Evolutionary conservation across 2,329 filamentous ascomycete species (phyloP), one percentile per base, ranked within the genome.

Genomic region (Phoma herbarum): DNA sequence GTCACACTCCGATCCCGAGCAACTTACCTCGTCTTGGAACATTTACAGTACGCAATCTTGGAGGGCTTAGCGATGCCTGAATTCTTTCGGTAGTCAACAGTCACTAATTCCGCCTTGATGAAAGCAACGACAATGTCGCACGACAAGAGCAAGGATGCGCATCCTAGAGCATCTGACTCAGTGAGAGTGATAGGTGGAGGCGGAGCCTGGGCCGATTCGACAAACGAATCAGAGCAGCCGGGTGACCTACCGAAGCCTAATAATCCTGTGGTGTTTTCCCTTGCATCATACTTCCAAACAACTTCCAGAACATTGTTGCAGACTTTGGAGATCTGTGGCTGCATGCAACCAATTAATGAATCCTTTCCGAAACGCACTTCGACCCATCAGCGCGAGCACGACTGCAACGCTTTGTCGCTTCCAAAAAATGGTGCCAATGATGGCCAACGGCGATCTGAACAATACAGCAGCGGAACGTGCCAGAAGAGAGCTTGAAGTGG

Each of bases 371-470:
- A 26, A 16, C 50, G 26, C 41, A 2, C 28, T 41, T 35, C 49
- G 44, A 39, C 9, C 33, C 7, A 53, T 39, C 18, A 49, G 37
- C 31, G 37, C 9, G 31, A 31, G 31, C 43, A 42, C 25, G n/a
- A 28, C 49, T n/a, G 16, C 55, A 23, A 37, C 29, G 39, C 31
- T 53, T 42, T 45, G 44, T 53, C 39, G 45, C 29, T 33, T 53
- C 10, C 26, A 49, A 35, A 43, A 39, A 3, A 39, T 23, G 37
- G 22, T 23, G n/a, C 37, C 46, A 29, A 59, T 37, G 39, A 51
- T 41, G 29, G 57, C 53, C 26, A 70, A 68, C 29, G 68, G 69
- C 23, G 69, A 72, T 47, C 45, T 71, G 5, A 72, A 72, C 50
- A 72, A 72, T 18, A 69, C 68, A 8, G 55, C 62, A 1, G 67